phyloP scores from a whole-genome alignment of 2,329 filamentous ascomycete genomes.

The Aspergillus proliferans region DNA sequence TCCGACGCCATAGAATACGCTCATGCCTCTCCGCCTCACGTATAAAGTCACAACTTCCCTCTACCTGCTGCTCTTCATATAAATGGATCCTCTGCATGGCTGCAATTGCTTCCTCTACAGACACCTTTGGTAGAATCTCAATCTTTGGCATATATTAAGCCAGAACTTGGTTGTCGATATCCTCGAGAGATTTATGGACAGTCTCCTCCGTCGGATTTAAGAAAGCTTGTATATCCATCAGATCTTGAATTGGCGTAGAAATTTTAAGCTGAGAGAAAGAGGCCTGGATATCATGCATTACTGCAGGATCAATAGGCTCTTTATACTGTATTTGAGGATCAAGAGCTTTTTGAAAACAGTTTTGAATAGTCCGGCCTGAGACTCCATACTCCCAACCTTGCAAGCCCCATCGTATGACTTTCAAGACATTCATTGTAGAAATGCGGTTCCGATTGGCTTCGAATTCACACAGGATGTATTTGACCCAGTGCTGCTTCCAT shows the following conservation, averaged over 20 bases:
- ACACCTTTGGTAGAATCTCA: neutral
- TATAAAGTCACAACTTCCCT: neutral
- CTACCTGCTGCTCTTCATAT: neutral
- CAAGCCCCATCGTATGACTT: neutral
- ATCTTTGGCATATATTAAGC: neutral
- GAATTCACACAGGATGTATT: neutral
- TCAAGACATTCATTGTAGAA: neutral
- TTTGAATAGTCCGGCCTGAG: neutral
- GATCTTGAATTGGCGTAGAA: constrained; percentile 1
- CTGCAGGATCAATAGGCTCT: neutral
- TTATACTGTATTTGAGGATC: neutral
- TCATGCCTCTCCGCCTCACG: neutral
- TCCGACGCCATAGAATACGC: neutral
- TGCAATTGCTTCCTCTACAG: neutral
- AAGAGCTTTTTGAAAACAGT: neutral
- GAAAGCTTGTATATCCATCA: constrained; percentile 3
- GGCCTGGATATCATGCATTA: too few relatives aligned
- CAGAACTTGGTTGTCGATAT: constrained; percentile 1
- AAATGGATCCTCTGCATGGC: neutral
- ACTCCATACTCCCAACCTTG: neutral
- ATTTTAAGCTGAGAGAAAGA: constrained; percentile 2
- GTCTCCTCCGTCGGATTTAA: constrained; percentile 4
- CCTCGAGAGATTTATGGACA: constrained; percentile 1
- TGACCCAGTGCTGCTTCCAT: neutral
- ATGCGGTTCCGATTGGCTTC: neutral